Evolutionary conservation across 257 asterid species (phyloP), one percentile per base, ranked within the genome.

Genomic region (Fraxinus excelsior): DNA sequence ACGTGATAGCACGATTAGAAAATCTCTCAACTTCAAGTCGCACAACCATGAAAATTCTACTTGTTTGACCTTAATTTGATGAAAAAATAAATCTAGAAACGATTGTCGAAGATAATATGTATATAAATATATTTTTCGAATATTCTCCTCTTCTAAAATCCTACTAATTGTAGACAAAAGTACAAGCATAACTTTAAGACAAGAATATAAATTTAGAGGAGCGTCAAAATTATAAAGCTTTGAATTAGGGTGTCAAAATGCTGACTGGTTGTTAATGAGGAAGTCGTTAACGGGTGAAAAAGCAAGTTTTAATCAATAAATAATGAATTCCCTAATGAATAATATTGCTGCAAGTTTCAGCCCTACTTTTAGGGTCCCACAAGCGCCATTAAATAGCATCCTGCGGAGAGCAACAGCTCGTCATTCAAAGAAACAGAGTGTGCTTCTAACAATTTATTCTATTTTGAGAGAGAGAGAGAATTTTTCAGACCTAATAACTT

Each of bases 321-420:
- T 46, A 14, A 1, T 46, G n/a, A 46, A 16, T 46, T 18, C 18
- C 18, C 51, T 11, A 16, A 14, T 16, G 58, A 46, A 14, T 46
- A 46, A 14, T 16, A 3, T 14, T 74, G 40, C 60, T 42, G 80
- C 78, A 72, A 70, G 82, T 19, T 46, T 76, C 86, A 71, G 31
- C 79, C 79, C 79, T 23, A 26, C 74, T 35, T n/a, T 60, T 12
- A 13, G 72, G 80, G 46, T 58, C 91, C 90, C 86, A 79, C 86
- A 82, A 73, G 79, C 72, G 82, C 81, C 91, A 76, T 80, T 89
- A 89, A 80, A 89, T 89, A 87, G 82, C 74, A 78, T 72, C 85
- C 18, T 42, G 29, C 29, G 37, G 67, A 40, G 67, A 18, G 72
- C 71, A 81, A 69, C 42, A 31, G 44, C 69, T 70, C 21, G 32